Base-by-base conservation (phyloP, 768 basidiomycete species). In the Gloeopeniophorella convolvens region DNA sequence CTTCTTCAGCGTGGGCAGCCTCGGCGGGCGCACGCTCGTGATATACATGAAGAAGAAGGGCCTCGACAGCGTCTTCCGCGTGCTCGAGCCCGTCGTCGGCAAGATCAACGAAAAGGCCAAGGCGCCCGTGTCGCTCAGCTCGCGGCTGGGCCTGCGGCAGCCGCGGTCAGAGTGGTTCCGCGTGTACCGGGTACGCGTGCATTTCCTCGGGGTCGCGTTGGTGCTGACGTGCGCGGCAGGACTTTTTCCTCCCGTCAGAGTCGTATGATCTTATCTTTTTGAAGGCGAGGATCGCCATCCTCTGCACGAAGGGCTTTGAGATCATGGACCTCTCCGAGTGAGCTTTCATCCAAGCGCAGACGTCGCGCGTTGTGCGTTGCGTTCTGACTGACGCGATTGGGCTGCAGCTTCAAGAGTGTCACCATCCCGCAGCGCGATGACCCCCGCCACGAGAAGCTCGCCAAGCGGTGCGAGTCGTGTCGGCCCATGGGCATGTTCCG, bases 41-140 rank as follows among this genome's bases (percentile, higher is more conserved):
- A 82, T 95, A 35, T 95, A 89, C 64, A 94, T 96, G 86, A 93
- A 93, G 75, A 89, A 88, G 68, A 94, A 94, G 70, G 89, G 89
- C 35, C 73, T 89, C 57, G 90, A 95, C 61, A 93, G 89, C 49
- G 86, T 96, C 42, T 97, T 99, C 78, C 89, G 89, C 46, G 92
- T 95, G 5, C 77, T 99, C n/a, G 95, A 99, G 59, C 95, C 95
- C 3, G 89, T 98, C n/a, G 77, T 82, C 3, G 89, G 85, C 58
- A 90, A 89, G 66, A 91, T 86, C 59, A 86, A 83, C 45, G 88
- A 89, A 66, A 77, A 81, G 60, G 73, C 78, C 26, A 84, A 81
- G 60, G 79, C 79, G 0, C 82, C 85, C 2, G 78, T 77, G 34
- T 82, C 83, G 5, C 73, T 90, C 48, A 77, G 85, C 8, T 80